Conservation (phyloP, 176 grass and related monocot species). For the Triticum timopheevii region DNA sequence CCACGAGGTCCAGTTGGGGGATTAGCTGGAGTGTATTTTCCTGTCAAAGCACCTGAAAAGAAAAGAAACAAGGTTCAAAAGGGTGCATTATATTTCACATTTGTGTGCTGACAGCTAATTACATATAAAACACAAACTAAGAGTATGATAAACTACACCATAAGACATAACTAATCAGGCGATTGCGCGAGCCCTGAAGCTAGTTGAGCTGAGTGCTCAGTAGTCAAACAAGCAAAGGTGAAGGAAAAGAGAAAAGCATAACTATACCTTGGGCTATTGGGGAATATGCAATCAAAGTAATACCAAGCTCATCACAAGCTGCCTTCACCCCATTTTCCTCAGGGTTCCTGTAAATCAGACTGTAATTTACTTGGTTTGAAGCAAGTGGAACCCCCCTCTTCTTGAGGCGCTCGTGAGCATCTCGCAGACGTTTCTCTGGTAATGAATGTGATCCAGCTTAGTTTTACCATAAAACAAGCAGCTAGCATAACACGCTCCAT, state of each 20-base stretch:
- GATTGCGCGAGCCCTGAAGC: not conserved
- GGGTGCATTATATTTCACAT: not conserved
- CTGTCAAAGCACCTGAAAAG: conserved; percentile 45
- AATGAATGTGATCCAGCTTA: not conserved
- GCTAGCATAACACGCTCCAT: not conserved
- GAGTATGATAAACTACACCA: not conserved
- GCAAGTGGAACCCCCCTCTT: conserved; percentile 48
- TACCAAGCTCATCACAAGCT: conserved; percentile 71
- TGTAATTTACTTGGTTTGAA: conserved; percentile 87
- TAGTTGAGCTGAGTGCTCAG: not conserved
- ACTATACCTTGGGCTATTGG: conserved; percentile 69
- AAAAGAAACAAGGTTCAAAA: not conserved
- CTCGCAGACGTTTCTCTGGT: conserved; percentile 14
- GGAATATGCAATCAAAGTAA: conserved; percentile 80
- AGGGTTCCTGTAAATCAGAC: conserved; percentile 66
- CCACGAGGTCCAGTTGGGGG: conserved; percentile 36
- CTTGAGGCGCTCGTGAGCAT: conserved; percentile 34
- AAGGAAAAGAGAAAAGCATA: not conserved
- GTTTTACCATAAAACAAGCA: not conserved
- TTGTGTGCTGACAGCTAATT: not conserved
- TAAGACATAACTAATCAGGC: too few relatives aligned
- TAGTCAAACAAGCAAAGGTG: not conserved
- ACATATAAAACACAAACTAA: not conserved
- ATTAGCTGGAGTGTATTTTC: conserved; percentile 49
- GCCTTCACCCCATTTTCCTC: conserved; percentile 75